Evolutionary conservation across 75 land plant species (phyloP).

Genomic region (Pinus tabuliformis): DNA sequence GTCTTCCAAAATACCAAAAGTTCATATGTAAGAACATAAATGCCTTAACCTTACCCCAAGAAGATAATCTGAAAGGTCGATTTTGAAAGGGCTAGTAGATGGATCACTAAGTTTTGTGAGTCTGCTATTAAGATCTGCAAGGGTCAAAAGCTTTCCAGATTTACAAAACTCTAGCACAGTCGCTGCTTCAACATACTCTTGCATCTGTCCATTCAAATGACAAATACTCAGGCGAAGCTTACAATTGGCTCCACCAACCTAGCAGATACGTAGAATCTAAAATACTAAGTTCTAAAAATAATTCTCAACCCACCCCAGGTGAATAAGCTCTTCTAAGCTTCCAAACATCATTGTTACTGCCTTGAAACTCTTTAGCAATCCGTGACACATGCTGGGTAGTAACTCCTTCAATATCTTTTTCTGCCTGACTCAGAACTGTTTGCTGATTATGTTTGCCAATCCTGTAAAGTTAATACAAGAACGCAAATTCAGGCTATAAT

Average conservation of each 20-base stretch:
- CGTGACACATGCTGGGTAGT: conserved; percentile 46
- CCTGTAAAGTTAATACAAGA: conserved; percentile 23
- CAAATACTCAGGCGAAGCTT: not conserved
- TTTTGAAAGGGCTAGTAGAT: conserved; percentile 54
- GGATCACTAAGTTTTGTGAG: conserved; percentile 53
- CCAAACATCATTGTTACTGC: conserved; percentile 64
- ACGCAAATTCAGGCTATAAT: too few species aligned
- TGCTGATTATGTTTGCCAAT: conserved; percentile 61
- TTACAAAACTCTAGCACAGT: conserved; percentile 68
- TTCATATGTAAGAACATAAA: not conserved
- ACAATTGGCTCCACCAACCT: conserved; percentile 1
- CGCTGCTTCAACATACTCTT: conserved; percentile 94
- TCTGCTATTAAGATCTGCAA: conserved; percentile 65
- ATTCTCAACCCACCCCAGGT: conserved; percentile 54
- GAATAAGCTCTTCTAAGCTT: conserved; percentile 89
- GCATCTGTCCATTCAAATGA: conserved; percentile 38
- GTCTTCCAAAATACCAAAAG: not conserved
- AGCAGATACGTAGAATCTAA: not conserved
- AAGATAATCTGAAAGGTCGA: conserved; percentile 74
- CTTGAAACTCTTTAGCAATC: conserved; percentile 70
- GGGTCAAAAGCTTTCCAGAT: conserved; percentile 64
- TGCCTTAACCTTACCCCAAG: conserved; percentile 63
- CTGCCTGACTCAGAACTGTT: conserved; percentile 72
- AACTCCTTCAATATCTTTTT: conserved; percentile 63
- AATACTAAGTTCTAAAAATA: not conserved